Evolutionary conservation across 176 grass and related monocot species (phyloP).

Genomic region (Panicum miliaceum): DNA sequence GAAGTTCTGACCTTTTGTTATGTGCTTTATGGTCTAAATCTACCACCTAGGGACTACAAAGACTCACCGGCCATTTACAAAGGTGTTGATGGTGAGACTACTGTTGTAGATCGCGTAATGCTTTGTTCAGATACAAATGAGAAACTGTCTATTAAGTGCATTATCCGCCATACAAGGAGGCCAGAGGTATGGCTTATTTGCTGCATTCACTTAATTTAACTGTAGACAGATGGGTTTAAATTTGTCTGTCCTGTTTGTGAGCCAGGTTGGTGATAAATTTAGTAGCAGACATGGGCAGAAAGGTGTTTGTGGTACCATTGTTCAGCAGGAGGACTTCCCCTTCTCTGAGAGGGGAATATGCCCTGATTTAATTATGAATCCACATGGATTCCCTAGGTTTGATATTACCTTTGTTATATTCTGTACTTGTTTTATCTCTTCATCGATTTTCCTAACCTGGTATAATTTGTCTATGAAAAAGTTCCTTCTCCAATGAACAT

Average conservation of each 20-base stretch:
- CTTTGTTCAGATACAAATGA: conserved; percentile 87
- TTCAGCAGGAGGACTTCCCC: conserved; percentile 97
- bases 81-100: conserved; percentile 93
- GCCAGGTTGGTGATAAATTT: conserved; percentile 97
- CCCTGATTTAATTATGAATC: conserved; percentile 99
- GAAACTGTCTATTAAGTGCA: conserved; percentile 89
- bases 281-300: conserved; percentile 99
- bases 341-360: conserved; percentile 94
- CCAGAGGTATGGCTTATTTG: conserved; percentile 65
- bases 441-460: conserved; percentile 30
- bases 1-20: conserved; percentile 15
- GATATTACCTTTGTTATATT: conserved; percentile 35
- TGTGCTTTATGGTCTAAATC: conserved; percentile 7
- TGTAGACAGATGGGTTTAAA: conserved; percentile 29
- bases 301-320: conserved; percentile 96
- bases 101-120: conserved; percentile 86
- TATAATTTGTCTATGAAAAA: background rate
- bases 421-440: background rate
- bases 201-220: conserved; percentile 31
- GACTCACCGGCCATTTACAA: conserved; percentile 65
- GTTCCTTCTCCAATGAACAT: conserved; percentile 22
- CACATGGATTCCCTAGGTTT: conserved; percentile 97
- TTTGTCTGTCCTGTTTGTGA: conserved; percentile 26
- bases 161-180: conserved; percentile 84
- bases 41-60: conserved; percentile 60